Conservation (phyloP, 805 yeast genomes). For the Metschnikowia matae region DNA sequence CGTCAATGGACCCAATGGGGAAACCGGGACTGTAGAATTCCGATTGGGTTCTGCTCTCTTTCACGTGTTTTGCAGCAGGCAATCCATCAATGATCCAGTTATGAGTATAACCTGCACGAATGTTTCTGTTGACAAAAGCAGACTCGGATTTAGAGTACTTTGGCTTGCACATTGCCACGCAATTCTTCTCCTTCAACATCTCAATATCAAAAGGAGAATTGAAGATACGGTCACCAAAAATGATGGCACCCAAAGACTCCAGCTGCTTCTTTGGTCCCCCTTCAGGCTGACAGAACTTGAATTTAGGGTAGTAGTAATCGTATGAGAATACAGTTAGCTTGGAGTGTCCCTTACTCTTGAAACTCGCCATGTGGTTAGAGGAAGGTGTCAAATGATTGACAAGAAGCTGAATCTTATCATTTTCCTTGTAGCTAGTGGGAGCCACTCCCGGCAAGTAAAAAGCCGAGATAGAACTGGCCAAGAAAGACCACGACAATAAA, state of each 20-base stretch:
- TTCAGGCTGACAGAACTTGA: conserved; percentile 79
- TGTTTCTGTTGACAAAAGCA: conserved; percentile 70
- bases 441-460: conserved; percentile 96
- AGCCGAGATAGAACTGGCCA: conserved; percentile 35
- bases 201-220: conserved; percentile 82
- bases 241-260: conserved; percentile 87
- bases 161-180: conserved; percentile 62
- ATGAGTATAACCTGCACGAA: conserved; percentile 77
- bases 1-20: conserved; percentile 68
- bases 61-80: conserved; percentile 73
- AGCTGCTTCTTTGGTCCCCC: conserved; percentile 67
- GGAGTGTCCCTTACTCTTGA: conserved; percentile 31
- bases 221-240: conserved; percentile 94
- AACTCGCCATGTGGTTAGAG: conserved; percentile 33
- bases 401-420: conserved; percentile 67
- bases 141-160: conserved; percentile 64
- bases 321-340: conserved; percentile 65
- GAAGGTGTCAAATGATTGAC: conserved; percentile 92
- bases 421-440: conserved; percentile 78
- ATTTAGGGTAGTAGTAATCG: conserved; percentile 77
- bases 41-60: conserved; percentile 55
- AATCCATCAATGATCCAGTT: conserved; percentile 95
- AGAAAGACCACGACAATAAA: conserved; percentile 14
- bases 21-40: conserved; percentile 78
- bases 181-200: conserved; percentile 69